Percentiles rank a stretch among this genome's conserved stretches.
Conservation (phyloP, 2,329 filamentous ascomycete genomes). For the Fusarium sp. region DNA sequence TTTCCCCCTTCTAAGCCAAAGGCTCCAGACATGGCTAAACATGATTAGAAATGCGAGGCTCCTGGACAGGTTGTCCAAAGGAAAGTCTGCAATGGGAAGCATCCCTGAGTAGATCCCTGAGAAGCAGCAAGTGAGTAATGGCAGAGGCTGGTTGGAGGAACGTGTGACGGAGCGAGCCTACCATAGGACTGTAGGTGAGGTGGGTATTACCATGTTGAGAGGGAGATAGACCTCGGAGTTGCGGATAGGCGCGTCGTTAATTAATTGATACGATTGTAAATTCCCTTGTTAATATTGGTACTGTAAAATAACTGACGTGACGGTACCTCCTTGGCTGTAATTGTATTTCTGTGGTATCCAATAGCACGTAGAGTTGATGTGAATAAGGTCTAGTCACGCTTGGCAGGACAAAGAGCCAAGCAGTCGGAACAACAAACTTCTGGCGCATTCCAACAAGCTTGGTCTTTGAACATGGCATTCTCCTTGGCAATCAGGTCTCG, state of each 20-base stretch:
- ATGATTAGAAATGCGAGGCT: not conserved
- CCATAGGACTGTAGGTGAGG: not conserved
- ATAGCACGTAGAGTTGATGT: not conserved
- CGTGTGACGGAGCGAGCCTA: not conserved
- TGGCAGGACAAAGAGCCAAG: not conserved
- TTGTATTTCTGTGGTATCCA: not conserved
- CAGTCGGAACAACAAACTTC: not conserved
- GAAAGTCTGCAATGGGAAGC: not conserved
- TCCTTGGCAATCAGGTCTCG: not conserved
- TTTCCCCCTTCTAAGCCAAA: not conserved
- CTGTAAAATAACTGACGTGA: not conserved
- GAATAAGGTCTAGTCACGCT: not conserved
- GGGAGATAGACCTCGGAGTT: not conserved
- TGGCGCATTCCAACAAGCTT: not conserved
- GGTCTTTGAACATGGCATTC: not conserved
- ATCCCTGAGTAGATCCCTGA: not conserved
- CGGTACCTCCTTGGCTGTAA: not conserved
- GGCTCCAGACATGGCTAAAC: not conserved
- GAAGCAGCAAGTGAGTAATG: not conserved
- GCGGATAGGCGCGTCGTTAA: not conserved
- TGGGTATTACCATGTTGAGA: not conserved
- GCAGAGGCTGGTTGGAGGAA: not conserved
- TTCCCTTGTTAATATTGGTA: not conserved
- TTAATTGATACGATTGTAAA: not conserved
- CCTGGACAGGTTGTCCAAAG: not conserved